Evolutionary conservation across 2,329 filamentous ascomycete species (phyloP).

Genomic region (Fusarium sp.): DNA sequence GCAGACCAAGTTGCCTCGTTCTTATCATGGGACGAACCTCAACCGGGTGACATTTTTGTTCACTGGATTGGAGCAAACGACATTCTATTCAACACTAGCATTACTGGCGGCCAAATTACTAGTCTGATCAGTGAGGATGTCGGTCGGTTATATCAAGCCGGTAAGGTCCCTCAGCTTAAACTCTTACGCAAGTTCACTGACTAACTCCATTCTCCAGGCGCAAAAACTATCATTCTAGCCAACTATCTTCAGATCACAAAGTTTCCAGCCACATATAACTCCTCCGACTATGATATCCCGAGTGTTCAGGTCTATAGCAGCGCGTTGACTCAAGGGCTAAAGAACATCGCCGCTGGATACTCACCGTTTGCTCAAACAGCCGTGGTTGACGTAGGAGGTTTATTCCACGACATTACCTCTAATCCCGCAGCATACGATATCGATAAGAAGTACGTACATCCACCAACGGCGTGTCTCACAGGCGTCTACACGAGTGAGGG

Average conservation of each 20-base stretch:
- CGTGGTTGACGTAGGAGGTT: slow-evolving; percentile 8
- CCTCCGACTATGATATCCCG: slow-evolving; percentile 16
- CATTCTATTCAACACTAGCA: slow-evolving; percentile 35
- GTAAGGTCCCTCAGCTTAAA: not conserved
- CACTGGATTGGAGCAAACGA: slow-evolving; percentile 39
- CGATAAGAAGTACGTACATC: slow-evolving; percentile 22
- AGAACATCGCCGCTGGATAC: slow-evolving; percentile 20
- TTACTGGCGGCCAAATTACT: slow-evolving; percentile 24
- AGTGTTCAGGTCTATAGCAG: slow-evolving; percentile 8
- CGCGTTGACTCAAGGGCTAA: slow-evolving; percentile 6
- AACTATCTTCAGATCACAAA: slow-evolving; percentile 27
- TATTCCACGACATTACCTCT: slow-evolving; percentile 8
- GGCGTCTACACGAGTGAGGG: slow-evolving; percentile 30
- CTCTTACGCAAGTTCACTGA: rapidly evolving
- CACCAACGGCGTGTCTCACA: slow-evolving; percentile 27
- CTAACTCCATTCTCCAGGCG: not conserved
- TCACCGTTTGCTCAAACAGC: slow-evolving; percentile 9
- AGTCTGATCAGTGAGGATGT: slow-evolving; percentile 25
- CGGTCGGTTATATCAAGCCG: slow-evolving; percentile 18
- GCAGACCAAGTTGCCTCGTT: slow-evolving; percentile 27
- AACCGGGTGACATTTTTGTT: slow-evolving; percentile 18
- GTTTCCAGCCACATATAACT: slow-evolving; percentile 30
- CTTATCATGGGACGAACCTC: slow-evolving; percentile 16
- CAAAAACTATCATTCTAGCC: slow-evolving; percentile 22
- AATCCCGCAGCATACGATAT: slow-evolving; percentile 15